phyloP scores from a whole-genome alignment of 2,329 filamentous ascomycete genomes.

The Alternaria incomplexa region DNA sequence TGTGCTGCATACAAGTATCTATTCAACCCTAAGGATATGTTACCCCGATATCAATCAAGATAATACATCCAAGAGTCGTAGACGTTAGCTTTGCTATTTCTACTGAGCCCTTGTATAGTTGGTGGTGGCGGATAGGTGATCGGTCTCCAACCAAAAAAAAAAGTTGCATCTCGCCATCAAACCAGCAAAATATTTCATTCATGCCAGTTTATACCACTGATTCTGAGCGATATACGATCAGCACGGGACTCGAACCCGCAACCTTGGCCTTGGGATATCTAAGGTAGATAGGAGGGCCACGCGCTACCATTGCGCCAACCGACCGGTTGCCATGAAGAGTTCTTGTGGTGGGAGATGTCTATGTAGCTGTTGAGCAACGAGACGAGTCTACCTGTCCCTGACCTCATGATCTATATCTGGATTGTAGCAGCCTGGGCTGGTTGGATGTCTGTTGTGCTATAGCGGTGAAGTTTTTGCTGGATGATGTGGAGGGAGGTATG shows the following conservation, averaged over 20 bases:
- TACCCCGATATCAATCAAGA: not conserved
- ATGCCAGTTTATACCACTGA: not conserved
- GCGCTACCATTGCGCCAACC: conserved; percentile 50
- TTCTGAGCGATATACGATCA: conserved; percentile 24
- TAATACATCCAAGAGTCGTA: not conserved
- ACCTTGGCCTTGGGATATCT: conserved; percentile 39
- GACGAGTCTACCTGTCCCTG: too few relatives aligned
- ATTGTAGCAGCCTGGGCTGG: too few relatives aligned
- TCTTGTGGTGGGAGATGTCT: not conserved
- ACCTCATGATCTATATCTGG: not conserved
- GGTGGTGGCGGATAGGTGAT: not conserved
- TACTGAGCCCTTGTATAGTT: not conserved
- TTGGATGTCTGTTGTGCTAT: too few relatives aligned
- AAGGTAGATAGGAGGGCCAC: conserved; percentile 39
- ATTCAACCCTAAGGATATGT: not conserved
- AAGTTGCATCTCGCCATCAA: not conserved
- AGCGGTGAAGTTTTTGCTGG: not conserved
- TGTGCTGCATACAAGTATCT: not conserved
- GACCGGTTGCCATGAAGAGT: conserved; percentile 21
- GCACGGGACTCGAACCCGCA: conserved; percentile 48
- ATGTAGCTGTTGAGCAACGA: not conserved
- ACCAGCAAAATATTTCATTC: not conserved
- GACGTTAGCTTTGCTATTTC: not conserved
- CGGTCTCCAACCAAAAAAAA: not conserved
- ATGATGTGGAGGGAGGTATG: not conserved